Evolutionary conservation across 345 rosid species (phyloP).

Genomic region (Linum usitatissimum): DNA sequence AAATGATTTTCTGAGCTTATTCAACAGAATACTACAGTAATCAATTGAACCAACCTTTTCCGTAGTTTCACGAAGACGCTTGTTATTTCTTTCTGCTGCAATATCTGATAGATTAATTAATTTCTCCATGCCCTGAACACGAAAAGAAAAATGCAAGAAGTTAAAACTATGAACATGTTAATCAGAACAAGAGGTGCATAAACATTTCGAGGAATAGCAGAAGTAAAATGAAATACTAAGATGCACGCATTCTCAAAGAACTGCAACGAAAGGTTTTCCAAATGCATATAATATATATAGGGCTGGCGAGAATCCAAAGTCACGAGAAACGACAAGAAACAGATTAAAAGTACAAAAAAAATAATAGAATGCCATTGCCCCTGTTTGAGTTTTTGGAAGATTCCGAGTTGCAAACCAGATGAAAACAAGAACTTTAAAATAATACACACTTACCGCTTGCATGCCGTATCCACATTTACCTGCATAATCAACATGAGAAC

Average conservation of each 20-base stretch:
- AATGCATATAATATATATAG: too few relatives aligned
- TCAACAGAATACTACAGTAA: not conserved
- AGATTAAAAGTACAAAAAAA: too few relatives aligned
- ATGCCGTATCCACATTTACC: slow-evolving; percentile 44
- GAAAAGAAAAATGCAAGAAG: not conserved
- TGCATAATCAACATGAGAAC: slow-evolving; percentile 24
- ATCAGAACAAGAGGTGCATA: not conserved
- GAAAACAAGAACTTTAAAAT: slow-evolving; percentile 1
- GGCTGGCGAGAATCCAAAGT: too few relatives aligned
- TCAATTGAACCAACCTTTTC: slow-evolving; percentile 28
- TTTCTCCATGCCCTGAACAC: slow-evolving; percentile 38
- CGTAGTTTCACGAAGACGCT: slow-evolving; percentile 13
- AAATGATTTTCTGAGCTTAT: not conserved
- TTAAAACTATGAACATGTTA: not conserved
- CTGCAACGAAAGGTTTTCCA: too few relatives aligned
- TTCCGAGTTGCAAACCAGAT: not conserved
- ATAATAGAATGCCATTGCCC: too few relatives aligned
- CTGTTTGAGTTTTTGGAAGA: not conserved
- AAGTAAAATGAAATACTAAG: too few relatives aligned
- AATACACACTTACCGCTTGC: slow-evolving; percentile 32
- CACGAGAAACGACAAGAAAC: too few relatives aligned
- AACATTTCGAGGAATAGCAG: not conserved
- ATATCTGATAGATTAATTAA: slow-evolving; percentile 27
- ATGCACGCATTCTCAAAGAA: too few relatives aligned
- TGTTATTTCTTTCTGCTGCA: slow-evolving; percentile 12